Evolutionary conservation across 768 basidiomycete species (phyloP).

Genomic region (Macrolepiota dolichaula): DNA sequence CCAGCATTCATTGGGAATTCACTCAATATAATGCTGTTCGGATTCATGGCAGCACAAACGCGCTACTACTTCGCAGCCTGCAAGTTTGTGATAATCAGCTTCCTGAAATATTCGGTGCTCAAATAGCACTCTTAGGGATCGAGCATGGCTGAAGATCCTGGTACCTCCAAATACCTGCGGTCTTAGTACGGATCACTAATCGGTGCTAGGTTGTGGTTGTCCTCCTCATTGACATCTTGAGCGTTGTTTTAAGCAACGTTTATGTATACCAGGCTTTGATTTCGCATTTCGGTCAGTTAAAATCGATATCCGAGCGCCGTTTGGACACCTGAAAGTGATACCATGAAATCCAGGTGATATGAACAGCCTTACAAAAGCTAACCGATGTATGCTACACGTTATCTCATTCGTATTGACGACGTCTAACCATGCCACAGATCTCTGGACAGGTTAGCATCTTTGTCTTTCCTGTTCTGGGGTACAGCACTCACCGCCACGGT

Average conservation of each 20-base stretch:
- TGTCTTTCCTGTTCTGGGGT: not conserved
- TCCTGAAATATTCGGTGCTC: not conserved
- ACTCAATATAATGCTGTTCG: not conserved
- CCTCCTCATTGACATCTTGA: not conserved
- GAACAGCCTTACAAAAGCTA: not conserved
- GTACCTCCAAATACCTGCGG: not conserved
- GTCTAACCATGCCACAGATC: not conserved
- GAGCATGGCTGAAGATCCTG: not conserved
- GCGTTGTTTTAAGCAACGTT: not conserved
- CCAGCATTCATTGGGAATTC: not conserved
- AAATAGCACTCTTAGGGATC: not conserved
- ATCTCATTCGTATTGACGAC: not conserved
- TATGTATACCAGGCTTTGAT: not conserved
- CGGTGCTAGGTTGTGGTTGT: not conserved
- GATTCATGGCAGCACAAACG: not conserved
- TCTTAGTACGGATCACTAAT: not conserved
- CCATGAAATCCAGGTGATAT: not conserved
- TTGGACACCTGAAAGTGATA: not conserved
- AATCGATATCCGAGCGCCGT: not conserved
- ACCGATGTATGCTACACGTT: not conserved
- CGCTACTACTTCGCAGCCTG: not conserved
- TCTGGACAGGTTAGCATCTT: not conserved
- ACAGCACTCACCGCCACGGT: not conserved
- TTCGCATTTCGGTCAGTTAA: not conserved
- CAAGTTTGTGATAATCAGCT: not conserved